Evolutionary conservation across 805 yeast species (phyloP).

Genomic region (Grigorovia transvaalensis): DNA sequence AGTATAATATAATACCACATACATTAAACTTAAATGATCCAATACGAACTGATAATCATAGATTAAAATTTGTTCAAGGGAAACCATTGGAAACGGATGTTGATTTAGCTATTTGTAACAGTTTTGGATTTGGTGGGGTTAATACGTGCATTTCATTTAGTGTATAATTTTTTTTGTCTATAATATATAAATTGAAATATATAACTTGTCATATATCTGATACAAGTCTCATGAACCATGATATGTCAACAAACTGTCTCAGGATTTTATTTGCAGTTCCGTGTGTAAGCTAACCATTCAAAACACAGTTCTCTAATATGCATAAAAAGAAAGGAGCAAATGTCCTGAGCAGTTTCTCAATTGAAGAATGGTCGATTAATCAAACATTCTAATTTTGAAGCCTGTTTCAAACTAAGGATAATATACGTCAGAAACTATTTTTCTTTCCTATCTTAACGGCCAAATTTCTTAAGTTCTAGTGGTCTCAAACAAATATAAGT

Average conservation of each 20-base stretch:
- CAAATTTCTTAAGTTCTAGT: constrained; percentile 55
- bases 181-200: background rate
- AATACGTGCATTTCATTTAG: constrained; percentile 63
- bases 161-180: constrained; percentile 9
- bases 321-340: too few relatives aligned
- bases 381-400: too few relatives aligned
- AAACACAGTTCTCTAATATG: too few relatives aligned
- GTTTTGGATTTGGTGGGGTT: constrained; percentile 97
- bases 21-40: constrained; percentile 57
- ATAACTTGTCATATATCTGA: background rate
- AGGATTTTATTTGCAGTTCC: too few relatives aligned
- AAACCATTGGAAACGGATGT: constrained; percentile 33
- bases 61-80: constrained; percentile 45
- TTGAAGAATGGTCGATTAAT: too few relatives aligned
- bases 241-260: too few relatives aligned
- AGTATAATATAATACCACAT: constrained; percentile 56
- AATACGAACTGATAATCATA: constrained; percentile 24
- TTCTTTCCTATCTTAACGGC: constrained; percentile 17
- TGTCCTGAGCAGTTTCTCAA: too few relatives aligned
- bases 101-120: constrained; percentile 64
- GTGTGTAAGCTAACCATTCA: too few relatives aligned
- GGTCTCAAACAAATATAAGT: constrained; percentile 50
- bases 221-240: too few relatives aligned
- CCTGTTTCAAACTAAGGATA: too few relatives aligned
- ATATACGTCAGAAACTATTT: too few relatives aligned